phyloP scores from a whole-genome alignment of 257 asterid species.

The Linaria vulgaris region DNA sequence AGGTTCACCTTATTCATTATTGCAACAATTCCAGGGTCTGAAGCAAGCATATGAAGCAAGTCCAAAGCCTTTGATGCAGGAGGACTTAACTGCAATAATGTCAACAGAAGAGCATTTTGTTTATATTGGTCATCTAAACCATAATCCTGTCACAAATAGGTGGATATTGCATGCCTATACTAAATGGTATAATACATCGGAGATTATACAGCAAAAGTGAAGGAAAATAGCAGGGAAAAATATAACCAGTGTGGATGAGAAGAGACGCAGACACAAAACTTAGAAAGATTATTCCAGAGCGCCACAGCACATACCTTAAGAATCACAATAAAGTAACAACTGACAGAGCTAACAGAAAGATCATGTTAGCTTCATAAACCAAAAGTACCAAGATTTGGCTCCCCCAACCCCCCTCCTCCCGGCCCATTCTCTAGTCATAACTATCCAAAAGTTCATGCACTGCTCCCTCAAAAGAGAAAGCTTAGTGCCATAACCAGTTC shows the following conservation, averaged over 20 bases:
- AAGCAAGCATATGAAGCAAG: conserved; percentile 90
- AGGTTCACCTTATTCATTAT: conserved; percentile 85
- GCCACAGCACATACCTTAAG: too few relatives aligned
- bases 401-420: too few relatives aligned
- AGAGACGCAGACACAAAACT: neutral
- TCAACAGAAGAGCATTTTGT: conserved; percentile 21
- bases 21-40: conserved; percentile 94
- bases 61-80: conserved; percentile 78
- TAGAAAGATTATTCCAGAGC: neutral
- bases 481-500: too few relatives aligned
- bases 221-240: neutral
- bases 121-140: conserved; percentile 8
- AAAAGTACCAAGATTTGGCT: neutral
- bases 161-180: neutral
- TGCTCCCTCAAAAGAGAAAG: too few relatives aligned
- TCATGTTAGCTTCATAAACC: neutral
- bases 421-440: neutral
- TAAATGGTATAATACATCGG: neutral
- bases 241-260: too few relatives aligned
- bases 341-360: too few relatives aligned
- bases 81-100: conserved; percentile 67
- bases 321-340: too few relatives aligned
- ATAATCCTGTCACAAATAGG: neutral
- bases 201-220: neutral
- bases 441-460: neutral